Percentiles rank a stretch among this genome's conserved stretches.
phyloP scores from a whole-genome alignment of 805 yeast species.

The Wickerhamiella kazuoi region DNA sequence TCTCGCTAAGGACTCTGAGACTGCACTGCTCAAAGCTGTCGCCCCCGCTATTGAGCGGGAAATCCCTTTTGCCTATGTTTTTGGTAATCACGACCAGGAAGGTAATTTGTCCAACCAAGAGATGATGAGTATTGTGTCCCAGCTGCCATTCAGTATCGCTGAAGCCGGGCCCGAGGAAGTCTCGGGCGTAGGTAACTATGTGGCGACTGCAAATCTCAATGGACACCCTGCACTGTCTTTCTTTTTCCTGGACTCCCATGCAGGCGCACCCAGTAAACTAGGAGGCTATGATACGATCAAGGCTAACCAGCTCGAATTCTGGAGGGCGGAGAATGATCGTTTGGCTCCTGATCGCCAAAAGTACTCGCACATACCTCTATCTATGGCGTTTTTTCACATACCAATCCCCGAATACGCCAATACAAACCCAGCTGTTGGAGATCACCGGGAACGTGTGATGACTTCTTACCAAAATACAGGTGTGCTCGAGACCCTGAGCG shows the following conservation, averaged over 20 bases:
- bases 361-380: constrained; percentile 31
- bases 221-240: constrained; percentile 35
- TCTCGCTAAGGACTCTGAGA: constrained; percentile 59
- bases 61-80: constrained; percentile 69
- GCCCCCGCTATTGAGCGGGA: constrained; percentile 45
- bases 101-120: constrained; percentile 46
- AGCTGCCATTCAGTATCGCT: constrained; percentile 54
- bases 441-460: constrained; percentile 51
- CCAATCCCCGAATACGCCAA: constrained; percentile 75
- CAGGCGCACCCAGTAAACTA: constrained; percentile 28
- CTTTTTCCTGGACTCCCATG: constrained; percentile 73
- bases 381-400: constrained; percentile 89
- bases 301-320: constrained; percentile 44
- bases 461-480: constrained; percentile 61
- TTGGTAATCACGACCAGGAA: constrained; percentile 94
- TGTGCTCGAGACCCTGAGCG: constrained; percentile 38
- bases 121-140: constrained; percentile 36
- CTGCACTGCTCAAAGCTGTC: constrained; percentile 62
- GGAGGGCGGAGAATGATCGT: constrained; percentile 24
- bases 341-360: constrained; percentile 18
- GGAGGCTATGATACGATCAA: constrained; percentile 76
- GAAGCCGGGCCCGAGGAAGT: constrained; percentile 45
- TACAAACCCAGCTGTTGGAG: constrained; percentile 31
- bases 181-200: constrained; percentile 76
- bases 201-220: constrained; percentile 26